These are phyloP conservation scores for Alternaria metachromatica DNA, from an alignment of 2,329 filamentous ascomycete species.

Conservation along the genomic window DNA sequence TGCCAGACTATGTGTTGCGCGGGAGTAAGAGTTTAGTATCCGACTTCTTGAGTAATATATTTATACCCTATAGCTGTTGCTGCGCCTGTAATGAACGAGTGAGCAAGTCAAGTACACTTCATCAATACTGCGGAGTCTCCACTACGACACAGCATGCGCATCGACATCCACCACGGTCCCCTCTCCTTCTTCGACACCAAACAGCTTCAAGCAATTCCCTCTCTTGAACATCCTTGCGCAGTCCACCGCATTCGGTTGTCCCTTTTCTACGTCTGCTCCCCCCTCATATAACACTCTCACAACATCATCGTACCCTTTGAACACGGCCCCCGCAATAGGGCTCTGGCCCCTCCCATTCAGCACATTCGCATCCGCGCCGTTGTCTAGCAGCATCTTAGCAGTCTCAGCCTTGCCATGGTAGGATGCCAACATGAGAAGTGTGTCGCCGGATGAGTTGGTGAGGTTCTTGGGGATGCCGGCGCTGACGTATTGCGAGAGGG, in stretches of 20 bases:
- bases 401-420: conserved; percentile 71
- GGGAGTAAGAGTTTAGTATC: neutral
- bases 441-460: conserved; percentile 76
- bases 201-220: conserved; percentile 40
- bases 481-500: conserved; percentile 68
- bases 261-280: conserved; percentile 50
- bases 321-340: conserved; percentile 73
- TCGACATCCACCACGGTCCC: conserved; percentile 9
- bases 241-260: conserved; percentile 56
- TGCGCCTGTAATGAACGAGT: neutral
- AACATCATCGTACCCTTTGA: conserved; percentile 72
- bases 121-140: neutral
- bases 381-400: conserved; percentile 65
- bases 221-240: conserved; percentile 56
- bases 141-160: conserved; percentile 1
- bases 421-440: conserved; percentile 74
- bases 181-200: conserved; percentile 33
- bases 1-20: neutral
- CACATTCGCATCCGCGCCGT: conserved; percentile 71
- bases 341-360: conserved; percentile 74
- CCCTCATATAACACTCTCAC: conserved; percentile 60
- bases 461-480: conserved; percentile 72
- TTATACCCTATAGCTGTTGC: neutral
- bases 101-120: neutral
- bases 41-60: neutral